phyloP scores from a whole-genome alignment of 2,329 filamentous ascomycete genomes.

The Cytospora paraplurivora region DNA sequence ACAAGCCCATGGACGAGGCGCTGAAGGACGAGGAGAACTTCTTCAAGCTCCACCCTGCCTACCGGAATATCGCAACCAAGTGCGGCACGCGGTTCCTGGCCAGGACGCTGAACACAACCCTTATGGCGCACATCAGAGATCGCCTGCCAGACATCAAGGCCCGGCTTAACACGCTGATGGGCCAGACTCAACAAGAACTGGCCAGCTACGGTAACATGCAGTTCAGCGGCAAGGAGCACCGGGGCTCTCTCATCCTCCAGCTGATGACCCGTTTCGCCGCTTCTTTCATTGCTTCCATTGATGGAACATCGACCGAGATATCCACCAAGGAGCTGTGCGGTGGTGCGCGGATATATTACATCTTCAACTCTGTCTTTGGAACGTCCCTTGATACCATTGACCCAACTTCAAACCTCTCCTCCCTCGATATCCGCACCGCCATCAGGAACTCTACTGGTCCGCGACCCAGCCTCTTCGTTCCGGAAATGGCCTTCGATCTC shows the following conservation, averaged over 20 bases:
- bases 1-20: constrained; percentile 92
- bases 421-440: constrained; percentile 92
- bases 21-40: constrained; percentile 89
- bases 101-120: constrained; percentile 89
- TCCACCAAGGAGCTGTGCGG: constrained; percentile 97
- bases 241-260: constrained; percentile 91
- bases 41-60: constrained; percentile 95
- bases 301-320: constrained; percentile 97
- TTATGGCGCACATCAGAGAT: constrained; percentile 96
- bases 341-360: constrained; percentile 95
- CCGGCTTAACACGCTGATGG: constrained; percentile 95
- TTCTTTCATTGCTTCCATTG: constrained; percentile 97
- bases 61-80: constrained; percentile 90
- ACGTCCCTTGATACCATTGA: constrained; percentile 96
- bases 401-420: constrained; percentile 91
- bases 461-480: constrained; percentile 92
- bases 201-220: constrained; percentile 98
- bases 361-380: constrained; percentile 98
- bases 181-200: constrained; percentile 98
- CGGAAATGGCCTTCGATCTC: constrained; percentile 95
- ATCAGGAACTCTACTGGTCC: constrained; percentile 98
- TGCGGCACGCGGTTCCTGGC: constrained; percentile 94
- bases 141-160: constrained; percentile 97
- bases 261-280: constrained; percentile 98
- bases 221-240: constrained; percentile 95